Base-by-base conservation (phyloP, 1,284 basidiomycete species). In the Sphagnurus paluster region DNA sequence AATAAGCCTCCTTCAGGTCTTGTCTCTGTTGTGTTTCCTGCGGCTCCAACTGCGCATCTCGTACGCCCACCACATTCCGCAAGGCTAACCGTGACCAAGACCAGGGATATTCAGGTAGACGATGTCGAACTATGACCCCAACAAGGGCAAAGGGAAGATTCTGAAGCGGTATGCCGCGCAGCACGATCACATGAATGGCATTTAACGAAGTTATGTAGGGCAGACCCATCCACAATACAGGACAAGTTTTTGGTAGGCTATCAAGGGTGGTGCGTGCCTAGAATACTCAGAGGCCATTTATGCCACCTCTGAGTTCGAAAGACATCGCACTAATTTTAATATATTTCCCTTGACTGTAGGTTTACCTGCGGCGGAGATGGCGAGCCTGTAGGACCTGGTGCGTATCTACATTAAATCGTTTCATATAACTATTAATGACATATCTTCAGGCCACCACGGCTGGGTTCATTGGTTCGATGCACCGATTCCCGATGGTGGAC, bases 221-320 rank as follows among this genome's bases (percentile, higher is more conserved):
- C 75, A n/a, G 65, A 72, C 54, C 71, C 75, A 35, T 68, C 69
- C 20, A 76, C 73, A 24, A 76, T 79, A 40, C 84, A 88, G 49
- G 79, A 88, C 66, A 91, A 90, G 59, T 81, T 90, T 58, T 65
- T 91, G 17, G 85, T 90, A 0, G 88, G 88, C 20, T 90, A 91
- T 59, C 88, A 90, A 63, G 88, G 87, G 61, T 90, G 88, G 88
- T 87, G 59, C 48, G 83, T 26, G 17, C 33, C 30, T 14, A 19
- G 9, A 33, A 28, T n/a, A 26, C 19, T 23, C 16, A 10, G 19
- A 34, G 23, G 25, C 36, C 6, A 6, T 33, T 8, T 13, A n/a
- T 40, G 23, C 45, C 29, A 17, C 26, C 19, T 28, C 21, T 23
- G n/a, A 24, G 32, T 3, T 2, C 32, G 13, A 16, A 11, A 13